Percentiles rank a stretch among this genome's conserved stretches.
phyloP scores from a whole-genome alignment of 148 eudicot species.

The Chenopodium quinoa region DNA sequence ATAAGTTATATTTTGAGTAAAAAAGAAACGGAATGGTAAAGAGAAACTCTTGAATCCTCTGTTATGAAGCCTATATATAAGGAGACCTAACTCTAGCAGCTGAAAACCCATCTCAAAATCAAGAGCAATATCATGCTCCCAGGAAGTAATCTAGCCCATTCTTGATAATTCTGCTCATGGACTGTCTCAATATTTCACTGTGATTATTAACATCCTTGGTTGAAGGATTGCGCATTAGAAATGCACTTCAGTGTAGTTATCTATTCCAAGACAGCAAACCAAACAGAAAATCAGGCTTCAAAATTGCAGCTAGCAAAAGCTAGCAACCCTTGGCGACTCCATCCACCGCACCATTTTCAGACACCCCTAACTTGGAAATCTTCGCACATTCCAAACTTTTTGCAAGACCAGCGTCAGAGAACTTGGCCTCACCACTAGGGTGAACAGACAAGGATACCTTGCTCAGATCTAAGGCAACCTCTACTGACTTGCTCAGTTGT shows the following conservation, averaged over 20 bases:
- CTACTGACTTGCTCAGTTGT: slow-evolving; percentile 27
- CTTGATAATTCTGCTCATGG: background rate
- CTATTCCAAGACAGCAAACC: background rate
- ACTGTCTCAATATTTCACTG: background rate
- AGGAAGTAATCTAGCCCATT: background rate
- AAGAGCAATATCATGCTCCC: background rate
- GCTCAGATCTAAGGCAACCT: slow-evolving; percentile 15
- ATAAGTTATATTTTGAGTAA: no score
- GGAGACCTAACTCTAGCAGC: background rate
- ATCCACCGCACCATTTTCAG: slow-evolving; percentile 39
- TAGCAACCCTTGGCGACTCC: slow-evolving; percentile 46
- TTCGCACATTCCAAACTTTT: slow-evolving; percentile 18
- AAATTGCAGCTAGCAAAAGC: slow-evolving; percentile 13
- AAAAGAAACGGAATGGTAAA: no score
- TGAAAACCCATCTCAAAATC: background rate
- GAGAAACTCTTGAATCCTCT: background rate
- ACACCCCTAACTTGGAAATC: background rate
- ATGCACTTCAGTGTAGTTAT: background rate
- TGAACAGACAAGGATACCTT: slow-evolving; percentile 17
- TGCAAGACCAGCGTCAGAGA: no score
- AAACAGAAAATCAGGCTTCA: background rate
- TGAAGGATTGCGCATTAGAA: background rate
- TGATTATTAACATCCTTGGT: background rate
- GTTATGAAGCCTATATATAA: background rate
- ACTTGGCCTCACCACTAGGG: slow-evolving; percentile 28